A percentile compares a stretch with the other conserved stretches of the same genome.
These are phyloP conservation scores for Saccharomycopsis vini DNA, from an alignment of 805 yeast species.

Conservation along the genomic window DNA sequence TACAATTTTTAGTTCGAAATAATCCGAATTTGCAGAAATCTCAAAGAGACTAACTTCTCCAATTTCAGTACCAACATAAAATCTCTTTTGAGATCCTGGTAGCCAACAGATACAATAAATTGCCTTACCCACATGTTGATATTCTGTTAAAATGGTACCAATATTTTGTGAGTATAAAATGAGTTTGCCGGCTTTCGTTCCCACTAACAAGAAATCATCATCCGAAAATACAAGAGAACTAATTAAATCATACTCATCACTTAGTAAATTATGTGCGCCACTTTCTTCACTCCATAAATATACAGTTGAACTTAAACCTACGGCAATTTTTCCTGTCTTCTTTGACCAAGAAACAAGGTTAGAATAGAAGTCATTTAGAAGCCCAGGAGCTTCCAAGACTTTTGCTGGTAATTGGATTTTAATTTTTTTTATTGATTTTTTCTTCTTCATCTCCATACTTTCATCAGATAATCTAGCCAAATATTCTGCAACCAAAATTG, in stretches of 20 bases:
- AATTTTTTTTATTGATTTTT: conserved; percentile 24
- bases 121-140: conserved; percentile 29
- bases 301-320: conserved; percentile 53
- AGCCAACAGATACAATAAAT: conserved; percentile 59
- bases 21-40: conserved; percentile 16
- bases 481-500: conserved; percentile 5
- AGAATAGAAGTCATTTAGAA: conserved; percentile 70
- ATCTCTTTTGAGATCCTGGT: conserved; percentile 28
- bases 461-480: conserved; percentile 13
- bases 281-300: conserved; percentile 53
- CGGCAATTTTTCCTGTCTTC: conserved; percentile 42
- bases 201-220: conserved; percentile 41
- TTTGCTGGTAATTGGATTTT: conserved; percentile 37
- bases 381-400: conserved; percentile 59
- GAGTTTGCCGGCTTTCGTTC: conserved; percentile 49
- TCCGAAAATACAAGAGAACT: conserved; percentile 52
- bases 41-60: conserved; percentile 48
- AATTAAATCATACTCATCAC: conserved; percentile 30
- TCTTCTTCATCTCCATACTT: background rate
- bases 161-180: conserved; percentile 34
- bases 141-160: conserved; percentile 17
- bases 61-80: conserved; percentile 56
- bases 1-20: conserved; percentile 22
- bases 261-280: conserved; percentile 36
- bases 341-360: conserved; percentile 69